Base-by-base conservation (phyloP, 2,329 filamentous ascomycete genomes). In the Stachybotrys elegans region DNA sequence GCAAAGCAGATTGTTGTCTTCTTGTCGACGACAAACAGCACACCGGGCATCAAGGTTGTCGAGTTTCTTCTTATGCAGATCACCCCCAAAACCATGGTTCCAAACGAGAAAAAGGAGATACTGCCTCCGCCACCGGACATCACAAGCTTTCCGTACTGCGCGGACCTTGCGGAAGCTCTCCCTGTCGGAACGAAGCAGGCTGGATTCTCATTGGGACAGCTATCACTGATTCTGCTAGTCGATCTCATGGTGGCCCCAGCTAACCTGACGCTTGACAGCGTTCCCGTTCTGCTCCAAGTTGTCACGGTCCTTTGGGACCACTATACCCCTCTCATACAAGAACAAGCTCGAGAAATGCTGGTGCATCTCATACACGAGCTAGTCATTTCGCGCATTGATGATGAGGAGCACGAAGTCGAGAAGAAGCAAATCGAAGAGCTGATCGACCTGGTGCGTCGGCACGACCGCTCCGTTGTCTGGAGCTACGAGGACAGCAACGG, bases 1-100 rank as follows among this genome's bases (percentile, higher is more conserved):
- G 92, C 92, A 5, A 98, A 97, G 69, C 93, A 98, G 63, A 93
- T 98, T 42, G 90, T 97, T 14, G 94, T 98, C 1, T 97, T 96
- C 61, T 66, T 98, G 5, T 94, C 93, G 0, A 93, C 88, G 51
- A 95, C 77, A 1, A 75, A 72, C 50, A 78, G 71, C 78, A 58
- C 86, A 67, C 60, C 91, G 2, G 91, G 91, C 1, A 84, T 88
- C 39, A 94, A 95, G 57, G 91, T 98, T 4, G 84, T 98, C 11
- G 93, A 98, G 51, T 96, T 96, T 54, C 75, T 98, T 43, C 71
- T 97, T 22, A 76, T 94, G 66, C 90, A 96, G 52, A 90, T 98
- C 49, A 88, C 82, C 0, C 92, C 94, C 1, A 94, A 93, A 62
- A 87, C 90, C n/a, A 97, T 98, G 92, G 90, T 96, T 9, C 88